These are phyloP conservation scores for Trichoderma parareesei DNA, from an alignment of 495 filamentous ascomycete genomes.

Conservation along the genomic window DNA sequence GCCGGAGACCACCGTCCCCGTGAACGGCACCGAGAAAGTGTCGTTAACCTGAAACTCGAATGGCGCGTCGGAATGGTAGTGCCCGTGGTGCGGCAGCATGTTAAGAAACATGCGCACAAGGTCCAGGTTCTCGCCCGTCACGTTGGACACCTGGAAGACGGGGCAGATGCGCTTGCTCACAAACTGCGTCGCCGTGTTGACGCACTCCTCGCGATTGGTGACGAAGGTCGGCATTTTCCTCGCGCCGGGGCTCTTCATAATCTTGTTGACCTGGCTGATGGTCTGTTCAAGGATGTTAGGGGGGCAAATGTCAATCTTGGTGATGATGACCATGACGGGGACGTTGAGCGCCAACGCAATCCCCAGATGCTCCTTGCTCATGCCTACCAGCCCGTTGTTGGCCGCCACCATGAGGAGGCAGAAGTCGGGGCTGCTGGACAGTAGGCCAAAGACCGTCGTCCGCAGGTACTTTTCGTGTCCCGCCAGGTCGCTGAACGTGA, in stretches of 20 bases:
- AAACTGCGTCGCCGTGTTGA: conserved; percentile 94
- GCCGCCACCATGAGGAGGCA: conserved; percentile 97
- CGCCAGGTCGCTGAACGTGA: conserved; percentile 91
- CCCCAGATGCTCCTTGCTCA: conserved; percentile 96
- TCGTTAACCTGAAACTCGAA: conserved; percentile 98
- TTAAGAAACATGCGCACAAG: conserved; percentile 85
- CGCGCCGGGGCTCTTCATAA: conserved; percentile 87
- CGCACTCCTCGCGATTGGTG: conserved; percentile 80
- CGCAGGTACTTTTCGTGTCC: conserved; percentile 93
- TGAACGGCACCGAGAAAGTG: conserved; percentile 97
- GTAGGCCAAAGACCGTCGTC: conserved; percentile 90
- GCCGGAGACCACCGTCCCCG: conserved; percentile 91
- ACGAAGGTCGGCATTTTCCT: conserved; percentile 97
- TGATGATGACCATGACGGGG: conserved; percentile 95
- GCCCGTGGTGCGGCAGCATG: conserved; percentile 89
- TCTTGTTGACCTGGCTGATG: conserved; percentile 81
- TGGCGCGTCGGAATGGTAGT: conserved; percentile 77
- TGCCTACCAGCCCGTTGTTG: conserved; percentile 94
- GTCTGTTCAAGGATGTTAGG: conserved; percentile 93
- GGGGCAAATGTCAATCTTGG: conserved; percentile 98
- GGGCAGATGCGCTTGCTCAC: conserved; percentile 93
- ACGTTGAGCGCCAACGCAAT: conserved; percentile 94
- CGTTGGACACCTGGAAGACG: conserved; percentile 96
- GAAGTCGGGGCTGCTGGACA: conserved; percentile 95
- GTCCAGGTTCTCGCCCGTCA: conserved; percentile 78